Evolutionary conservation across 75 land plant genomes (phyloP).

Genomic region (Ceratopteris richardii): DNA sequence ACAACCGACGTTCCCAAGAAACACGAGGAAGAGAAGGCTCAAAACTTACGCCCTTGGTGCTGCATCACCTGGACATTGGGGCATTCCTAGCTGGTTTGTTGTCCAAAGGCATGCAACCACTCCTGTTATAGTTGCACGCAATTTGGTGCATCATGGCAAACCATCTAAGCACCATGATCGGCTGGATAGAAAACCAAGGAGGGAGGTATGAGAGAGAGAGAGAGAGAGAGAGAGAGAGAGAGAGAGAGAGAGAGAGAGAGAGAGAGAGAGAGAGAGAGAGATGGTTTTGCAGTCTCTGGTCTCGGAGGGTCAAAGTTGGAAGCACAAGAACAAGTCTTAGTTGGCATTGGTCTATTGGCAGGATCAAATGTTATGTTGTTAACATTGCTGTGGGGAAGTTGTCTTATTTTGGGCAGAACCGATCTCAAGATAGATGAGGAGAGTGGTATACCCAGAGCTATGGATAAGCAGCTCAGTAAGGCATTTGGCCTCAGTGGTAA

Average conservation of each 20-base stretch:
- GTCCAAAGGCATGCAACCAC: no score
- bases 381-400: slow-evolving; percentile 48
- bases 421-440: slow-evolving; percentile 23
- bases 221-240: background rate
- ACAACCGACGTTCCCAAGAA: no score
- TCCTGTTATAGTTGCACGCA: no score
- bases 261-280: background rate
- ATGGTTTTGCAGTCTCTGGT: slow-evolving; percentile 44
- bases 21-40: no score
- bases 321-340: slow-evolving; percentile 39
- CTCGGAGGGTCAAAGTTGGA: slow-evolving; percentile 24
- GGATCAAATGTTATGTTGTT: slow-evolving; percentile 54
- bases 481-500: slow-evolving; percentile 17
- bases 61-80: no score
- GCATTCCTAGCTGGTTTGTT: no score
- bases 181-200: no score
- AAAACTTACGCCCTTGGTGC: no score
- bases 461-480: slow-evolving; percentile 27
- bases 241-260: background rate
- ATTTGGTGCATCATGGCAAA: no score
- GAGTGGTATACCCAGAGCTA: slow-evolving; percentile 12
- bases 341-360: slow-evolving; percentile 50
- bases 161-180: no score
- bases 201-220: background rate
- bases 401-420: slow-evolving; percentile 36